These are phyloP conservation scores for Acidiella bohemica DNA, from an alignment of 495 filamentous ascomycete species.

Conservation along the genomic window DNA sequence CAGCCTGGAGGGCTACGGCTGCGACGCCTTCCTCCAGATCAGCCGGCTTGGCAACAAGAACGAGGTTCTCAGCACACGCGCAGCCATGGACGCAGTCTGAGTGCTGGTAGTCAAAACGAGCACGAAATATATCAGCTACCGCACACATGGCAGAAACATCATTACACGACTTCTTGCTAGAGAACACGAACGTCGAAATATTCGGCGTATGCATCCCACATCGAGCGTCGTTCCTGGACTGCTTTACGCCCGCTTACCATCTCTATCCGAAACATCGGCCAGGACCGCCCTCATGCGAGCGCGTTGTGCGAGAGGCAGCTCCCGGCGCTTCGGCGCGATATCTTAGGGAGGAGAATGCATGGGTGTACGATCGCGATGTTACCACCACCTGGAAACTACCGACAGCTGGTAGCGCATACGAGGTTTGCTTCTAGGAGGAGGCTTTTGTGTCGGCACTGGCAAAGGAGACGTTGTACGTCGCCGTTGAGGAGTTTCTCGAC, in stretches of 20 bases:
- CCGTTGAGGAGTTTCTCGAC: slow-evolving; percentile 14
- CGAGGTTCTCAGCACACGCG: slow-evolving; percentile 81
- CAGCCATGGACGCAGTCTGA: slow-evolving; percentile 79
- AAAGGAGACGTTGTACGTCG: slow-evolving; percentile 7
- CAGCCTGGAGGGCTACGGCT: slow-evolving; percentile 88
- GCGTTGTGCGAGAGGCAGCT: background rate
- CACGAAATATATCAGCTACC: background rate
- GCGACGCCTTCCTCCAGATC: slow-evolving; percentile 96
- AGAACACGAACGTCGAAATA: too few relatives aligned
- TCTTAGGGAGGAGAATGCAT: background rate
- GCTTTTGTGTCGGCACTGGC: slow-evolving; percentile 11
- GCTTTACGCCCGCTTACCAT: background rate
- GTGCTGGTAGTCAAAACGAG: background rate
- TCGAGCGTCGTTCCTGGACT: too few relatives aligned
- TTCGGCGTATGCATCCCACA: too few relatives aligned
- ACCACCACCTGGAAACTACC: slow-evolving; percentile 12
- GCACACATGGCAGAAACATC: background rate
- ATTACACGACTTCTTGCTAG: background rate
- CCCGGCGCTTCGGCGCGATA: background rate
- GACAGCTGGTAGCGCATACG: slow-evolving; percentile 2
- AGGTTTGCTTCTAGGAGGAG: slow-evolving; percentile 18
- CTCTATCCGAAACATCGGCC: background rate
- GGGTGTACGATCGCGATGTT: slow-evolving; percentile 13
- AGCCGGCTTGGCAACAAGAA: slow-evolving; percentile 97
- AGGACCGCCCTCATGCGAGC: background rate